Evolutionary conservation across 2,329 filamentous ascomycete genomes (phyloP).

Genomic region (Clonostachys rhizophaga): DNA sequence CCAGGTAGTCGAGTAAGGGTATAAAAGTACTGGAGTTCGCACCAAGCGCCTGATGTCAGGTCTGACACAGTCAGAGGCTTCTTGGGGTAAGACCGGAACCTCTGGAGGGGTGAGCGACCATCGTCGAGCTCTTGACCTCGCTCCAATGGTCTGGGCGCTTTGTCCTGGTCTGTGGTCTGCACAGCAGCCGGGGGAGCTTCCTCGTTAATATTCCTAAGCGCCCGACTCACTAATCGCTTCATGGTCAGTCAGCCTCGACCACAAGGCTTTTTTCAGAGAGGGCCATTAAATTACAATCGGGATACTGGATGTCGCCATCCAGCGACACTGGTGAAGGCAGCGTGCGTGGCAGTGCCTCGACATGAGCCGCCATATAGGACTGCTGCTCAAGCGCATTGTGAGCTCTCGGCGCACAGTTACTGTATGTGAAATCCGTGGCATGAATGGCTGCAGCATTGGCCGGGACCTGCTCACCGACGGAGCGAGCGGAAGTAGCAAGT

Average conservation of each 20-base stretch:
- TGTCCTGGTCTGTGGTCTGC: background rate
- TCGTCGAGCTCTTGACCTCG: conserved; percentile 19
- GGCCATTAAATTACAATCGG: conserved; percentile 43
- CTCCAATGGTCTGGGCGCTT: background rate
- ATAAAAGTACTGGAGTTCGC: conserved; percentile 91
- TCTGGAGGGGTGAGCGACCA: conserved; percentile 58
- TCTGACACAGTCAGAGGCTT: conserved; percentile 86
- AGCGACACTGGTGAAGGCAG: conserved; percentile 7
- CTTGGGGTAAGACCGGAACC: conserved; percentile 72
- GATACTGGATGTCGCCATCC: conserved; percentile 32
- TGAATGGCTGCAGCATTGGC: too few relatives aligned
- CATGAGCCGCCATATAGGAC: background rate
- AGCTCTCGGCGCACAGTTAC: too few relatives aligned
- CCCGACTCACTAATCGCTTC: conserved; percentile 60
- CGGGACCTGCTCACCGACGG: too few relatives aligned
- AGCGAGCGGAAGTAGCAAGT: conserved; percentile 7
- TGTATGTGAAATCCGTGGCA: too few relatives aligned
- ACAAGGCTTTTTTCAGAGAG: background rate
- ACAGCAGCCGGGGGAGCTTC: background rate
- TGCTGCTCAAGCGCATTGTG: background rate
- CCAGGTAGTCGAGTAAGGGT: conserved; percentile 66
- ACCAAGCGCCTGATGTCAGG: conserved; percentile 87
- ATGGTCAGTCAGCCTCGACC: conserved; percentile 47
- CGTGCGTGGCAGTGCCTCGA: background rate
- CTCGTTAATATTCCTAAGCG: conserved; percentile 19